Evolutionary conservation across 148 eudicot species (phyloP).

Genomic region (Beta vulgaris): DNA sequence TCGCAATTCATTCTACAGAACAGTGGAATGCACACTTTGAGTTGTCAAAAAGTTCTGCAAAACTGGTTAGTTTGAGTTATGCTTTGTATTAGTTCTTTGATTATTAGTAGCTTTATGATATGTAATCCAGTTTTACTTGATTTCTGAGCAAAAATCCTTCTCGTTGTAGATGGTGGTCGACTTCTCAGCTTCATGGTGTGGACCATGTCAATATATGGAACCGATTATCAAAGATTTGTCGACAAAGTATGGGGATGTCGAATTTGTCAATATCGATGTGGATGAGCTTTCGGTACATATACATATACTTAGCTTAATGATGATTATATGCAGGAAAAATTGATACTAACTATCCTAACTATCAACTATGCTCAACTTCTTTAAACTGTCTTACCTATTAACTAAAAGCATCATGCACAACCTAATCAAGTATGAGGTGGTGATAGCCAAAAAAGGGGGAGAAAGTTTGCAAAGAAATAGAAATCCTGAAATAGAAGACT

Average conservation of each 20-base stretch:
- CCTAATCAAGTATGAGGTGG: too few species aligned
- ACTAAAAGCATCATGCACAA: too few species aligned
- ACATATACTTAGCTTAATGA: background rate
- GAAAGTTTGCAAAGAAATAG: too few species aligned
- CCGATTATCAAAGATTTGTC: constrained; percentile 61
- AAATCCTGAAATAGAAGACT: too few species aligned
- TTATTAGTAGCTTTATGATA: background rate
- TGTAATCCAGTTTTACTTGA: background rate
- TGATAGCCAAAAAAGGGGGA: too few species aligned
- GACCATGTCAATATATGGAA: constrained; percentile 69
- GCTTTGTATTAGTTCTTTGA: background rate
- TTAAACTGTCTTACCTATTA: too few species aligned
- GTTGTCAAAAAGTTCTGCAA: constrained; percentile 33
- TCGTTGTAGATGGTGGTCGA: constrained; percentile 35
- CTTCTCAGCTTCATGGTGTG: constrained; percentile 92
- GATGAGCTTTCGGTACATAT: constrained; percentile 60
- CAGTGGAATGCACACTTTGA: constrained; percentile 30
- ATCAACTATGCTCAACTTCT: too few species aligned
- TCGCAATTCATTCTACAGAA: constrained; percentile 23
- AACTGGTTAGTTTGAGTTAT: constrained; percentile 46
- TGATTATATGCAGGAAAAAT: too few species aligned
- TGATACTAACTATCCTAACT: too few species aligned
- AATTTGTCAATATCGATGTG: constrained; percentile 82
- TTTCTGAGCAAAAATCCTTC: background rate
- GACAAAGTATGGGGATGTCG: constrained; percentile 51